phyloP scores from a whole-genome alignment of 139 green algal genomes.

The Coelastrella sp. region DNA sequence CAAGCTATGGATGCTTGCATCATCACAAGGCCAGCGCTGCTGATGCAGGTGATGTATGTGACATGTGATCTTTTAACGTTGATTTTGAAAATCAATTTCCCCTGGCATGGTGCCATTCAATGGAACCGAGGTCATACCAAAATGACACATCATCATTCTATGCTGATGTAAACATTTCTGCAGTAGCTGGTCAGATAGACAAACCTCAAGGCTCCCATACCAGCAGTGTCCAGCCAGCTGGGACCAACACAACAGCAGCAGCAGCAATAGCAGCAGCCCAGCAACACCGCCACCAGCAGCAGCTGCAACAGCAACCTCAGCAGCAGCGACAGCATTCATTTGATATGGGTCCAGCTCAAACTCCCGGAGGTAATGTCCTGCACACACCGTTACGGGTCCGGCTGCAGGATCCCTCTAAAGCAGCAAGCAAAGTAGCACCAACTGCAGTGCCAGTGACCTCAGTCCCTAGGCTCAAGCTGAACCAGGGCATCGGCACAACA shows the following conservation, averaged over 20 bases:
- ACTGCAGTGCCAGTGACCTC: not conserved
- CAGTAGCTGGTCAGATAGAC: not conserved
- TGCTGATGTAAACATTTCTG: not conserved
- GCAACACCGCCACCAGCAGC: not conserved
- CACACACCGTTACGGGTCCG: not conserved
- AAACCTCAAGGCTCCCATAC: not conserved
- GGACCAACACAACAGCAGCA: not conserved
- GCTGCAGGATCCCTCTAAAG: not conserved
- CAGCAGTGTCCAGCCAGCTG: not conserved
- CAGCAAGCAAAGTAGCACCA: not conserved
- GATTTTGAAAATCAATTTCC: too few relatives aligned
- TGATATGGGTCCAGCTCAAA: not conserved
- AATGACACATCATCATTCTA: not conserved
- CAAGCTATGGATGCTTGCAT: too few relatives aligned
- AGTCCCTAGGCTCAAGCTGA: not conserved
- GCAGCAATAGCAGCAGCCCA: not conserved
- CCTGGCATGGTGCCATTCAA: too few relatives aligned
- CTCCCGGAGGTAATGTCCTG: not conserved
- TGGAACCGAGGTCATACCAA: too few relatives aligned
- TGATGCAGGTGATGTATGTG: too few relatives aligned
- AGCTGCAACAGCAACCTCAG: not conserved
- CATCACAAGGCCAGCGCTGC: too few relatives aligned
- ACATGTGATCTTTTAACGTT: too few relatives aligned
- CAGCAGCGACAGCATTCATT: slow-evolving; percentile 2
- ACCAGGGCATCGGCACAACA: not conserved